Evolutionary conservation across 2,329 filamentous ascomycete genomes (phyloP).

Genomic region (Sarocladium brachiariae): DNA sequence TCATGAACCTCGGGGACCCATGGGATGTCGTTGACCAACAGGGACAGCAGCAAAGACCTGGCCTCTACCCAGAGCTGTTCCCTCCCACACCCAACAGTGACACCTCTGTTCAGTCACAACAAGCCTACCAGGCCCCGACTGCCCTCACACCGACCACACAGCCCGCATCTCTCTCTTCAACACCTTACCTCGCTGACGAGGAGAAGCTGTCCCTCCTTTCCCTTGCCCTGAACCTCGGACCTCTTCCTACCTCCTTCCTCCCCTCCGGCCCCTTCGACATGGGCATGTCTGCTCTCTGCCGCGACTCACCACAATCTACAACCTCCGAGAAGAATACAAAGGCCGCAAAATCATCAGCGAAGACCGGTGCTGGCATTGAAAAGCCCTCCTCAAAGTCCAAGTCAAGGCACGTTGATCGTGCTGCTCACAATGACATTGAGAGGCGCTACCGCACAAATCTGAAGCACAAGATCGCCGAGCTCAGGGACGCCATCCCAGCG

Average conservation of each 20-base stretch:
- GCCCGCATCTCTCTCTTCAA: neutral
- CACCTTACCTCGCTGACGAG: slow-evolving; percentile 4
- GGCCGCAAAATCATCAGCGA: neutral
- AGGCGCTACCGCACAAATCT: slow-evolving; percentile 91
- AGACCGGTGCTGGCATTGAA: neutral
- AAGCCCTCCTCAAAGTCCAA: neutral
- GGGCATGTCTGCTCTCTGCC: slow-evolving; percentile 2
- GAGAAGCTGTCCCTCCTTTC: slow-evolving; percentile 6
- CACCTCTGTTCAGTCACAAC: neutral
- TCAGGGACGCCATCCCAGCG: slow-evolving; percentile 83
- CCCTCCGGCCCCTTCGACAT: slow-evolving; percentile 1
- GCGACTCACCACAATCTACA: neutral
- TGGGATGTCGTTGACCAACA: slow-evolving; percentile 6
- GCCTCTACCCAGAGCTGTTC: slow-evolving; percentile 4
- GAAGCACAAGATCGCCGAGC: slow-evolving; percentile 88
- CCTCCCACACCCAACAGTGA: slow-evolving; percentile 5
- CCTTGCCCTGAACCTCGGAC: slow-evolving; percentile 4
- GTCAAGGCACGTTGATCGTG: slow-evolving; percentile 4
- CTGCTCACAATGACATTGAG: slow-evolving; percentile 93
- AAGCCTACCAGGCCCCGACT: neutral
- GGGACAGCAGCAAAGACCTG: neutral
- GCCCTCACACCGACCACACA: neutral
- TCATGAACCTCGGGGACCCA: slow-evolving; percentile 5
- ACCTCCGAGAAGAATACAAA: neutral
- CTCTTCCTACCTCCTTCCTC: neutral